phyloP scores from a whole-genome alignment of 2,329 filamentous ascomycete species.

The Ilyonectria robusta region DNA sequence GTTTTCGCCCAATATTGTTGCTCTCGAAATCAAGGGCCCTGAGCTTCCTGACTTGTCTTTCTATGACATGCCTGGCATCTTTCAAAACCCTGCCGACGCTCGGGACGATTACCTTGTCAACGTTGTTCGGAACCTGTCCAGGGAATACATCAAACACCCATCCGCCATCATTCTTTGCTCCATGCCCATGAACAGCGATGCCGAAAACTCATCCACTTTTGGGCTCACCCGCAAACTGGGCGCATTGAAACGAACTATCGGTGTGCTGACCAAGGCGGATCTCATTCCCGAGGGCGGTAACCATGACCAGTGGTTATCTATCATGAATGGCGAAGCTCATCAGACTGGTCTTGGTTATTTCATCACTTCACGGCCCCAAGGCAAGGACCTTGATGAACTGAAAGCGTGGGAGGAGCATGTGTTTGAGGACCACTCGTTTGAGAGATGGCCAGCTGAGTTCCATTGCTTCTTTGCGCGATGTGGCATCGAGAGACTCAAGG shows the following conservation, averaged over 20 bases:
- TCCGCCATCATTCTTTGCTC: constrained; percentile 85
- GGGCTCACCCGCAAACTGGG: constrained; percentile 71
- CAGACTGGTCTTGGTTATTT: constrained; percentile 82
- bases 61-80: constrained; percentile 88
- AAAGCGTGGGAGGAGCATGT: constrained; percentile 66
- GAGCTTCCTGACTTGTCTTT: constrained; percentile 82
- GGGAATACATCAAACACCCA: constrained; percentile 76
- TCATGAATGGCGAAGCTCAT: constrained; percentile 75
- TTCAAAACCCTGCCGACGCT: constrained; percentile 76
- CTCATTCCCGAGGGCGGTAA: constrained; percentile 69
- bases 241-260: constrained; percentile 74
- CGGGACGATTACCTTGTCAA: constrained; percentile 78
- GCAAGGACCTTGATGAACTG: constrained; percentile 67
- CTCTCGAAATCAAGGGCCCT: constrained; percentile 81
- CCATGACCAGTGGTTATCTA: constrained; percentile 70
- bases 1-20: constrained; percentile 87
- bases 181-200: constrained; percentile 83
- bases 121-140: constrained; percentile 80
- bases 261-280: constrained; percentile 90
- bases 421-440: constrained; percentile 58
- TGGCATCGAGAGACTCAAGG: constrained; percentile 67
- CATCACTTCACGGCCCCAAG: constrained; percentile 78
- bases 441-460: constrained; percentile 66
- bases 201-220: constrained; percentile 81
- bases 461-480: constrained; percentile 62